Conservation (phyloP, 2,329 filamentous ascomycete species). For the Stachybotrys echinatus region DNA sequence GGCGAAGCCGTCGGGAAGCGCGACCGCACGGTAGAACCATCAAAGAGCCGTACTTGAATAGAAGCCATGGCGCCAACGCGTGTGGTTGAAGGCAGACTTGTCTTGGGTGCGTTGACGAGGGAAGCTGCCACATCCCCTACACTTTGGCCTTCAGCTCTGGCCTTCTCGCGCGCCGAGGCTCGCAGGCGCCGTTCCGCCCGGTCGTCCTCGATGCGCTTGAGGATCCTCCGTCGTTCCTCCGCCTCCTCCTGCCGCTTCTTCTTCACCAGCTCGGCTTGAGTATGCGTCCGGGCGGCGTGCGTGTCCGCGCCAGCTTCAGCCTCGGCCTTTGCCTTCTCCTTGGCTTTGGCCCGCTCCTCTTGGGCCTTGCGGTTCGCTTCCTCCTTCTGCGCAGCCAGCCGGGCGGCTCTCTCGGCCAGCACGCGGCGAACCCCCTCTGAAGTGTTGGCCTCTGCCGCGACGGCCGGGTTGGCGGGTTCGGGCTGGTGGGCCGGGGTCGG, state of each 20-base stretch:
- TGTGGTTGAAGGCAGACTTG: conserved; percentile 21
- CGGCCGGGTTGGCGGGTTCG: conserved; percentile 9
- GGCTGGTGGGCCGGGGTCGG: conserved; percentile 11
- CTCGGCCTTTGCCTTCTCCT: conserved; percentile 39
- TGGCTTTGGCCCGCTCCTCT: conserved; percentile 41
- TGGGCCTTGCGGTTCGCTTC: conserved; percentile 42
- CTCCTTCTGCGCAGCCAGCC: conserved; percentile 34
- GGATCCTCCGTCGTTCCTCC: conserved; percentile 65
- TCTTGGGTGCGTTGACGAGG: conserved; percentile 24
- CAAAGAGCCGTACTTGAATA: conserved; percentile 76
- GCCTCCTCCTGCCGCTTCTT: conserved; percentile 61
- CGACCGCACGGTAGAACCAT: conserved; percentile 72
- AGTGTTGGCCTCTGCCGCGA: conserved; percentile 16
- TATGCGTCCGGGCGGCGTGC: conserved; percentile 28
- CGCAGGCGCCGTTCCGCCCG: conserved; percentile 60
- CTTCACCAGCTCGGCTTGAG: conserved; percentile 50
- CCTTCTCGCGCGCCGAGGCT: conserved; percentile 44
- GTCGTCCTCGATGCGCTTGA: conserved; percentile 73
- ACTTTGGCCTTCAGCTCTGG: conserved; percentile 23
- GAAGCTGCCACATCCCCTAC: conserved; percentile 21
- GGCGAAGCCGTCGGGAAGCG: conserved; percentile 62
- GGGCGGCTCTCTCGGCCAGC: conserved; percentile 45
- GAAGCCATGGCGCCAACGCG: conserved; percentile 33
- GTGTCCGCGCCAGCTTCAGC: conserved; percentile 27
- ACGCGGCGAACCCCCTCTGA: conserved; percentile 30